Percentiles rank a stretch among this genome's conserved stretches.
Evolutionary conservation across 129 eudicot species (phyloP).

Genomic region (Helichrysum umbraculigerum): DNA sequence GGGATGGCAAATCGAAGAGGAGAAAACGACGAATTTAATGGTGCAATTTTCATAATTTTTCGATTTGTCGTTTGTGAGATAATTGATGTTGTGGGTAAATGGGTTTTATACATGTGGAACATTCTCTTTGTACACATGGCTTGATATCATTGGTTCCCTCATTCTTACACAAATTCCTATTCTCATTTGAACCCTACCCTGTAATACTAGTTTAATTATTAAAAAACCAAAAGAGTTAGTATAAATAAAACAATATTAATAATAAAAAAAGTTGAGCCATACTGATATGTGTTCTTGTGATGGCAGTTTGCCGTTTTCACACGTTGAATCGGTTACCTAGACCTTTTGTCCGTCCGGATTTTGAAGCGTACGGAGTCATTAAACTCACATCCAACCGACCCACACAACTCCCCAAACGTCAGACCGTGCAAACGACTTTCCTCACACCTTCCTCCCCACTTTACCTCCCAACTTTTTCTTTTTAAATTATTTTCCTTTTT

Average conservation of each 20-base stretch:
- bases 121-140: too few relatives aligned
- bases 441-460: constrained; percentile 18
- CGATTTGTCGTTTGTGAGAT: too few relatives aligned
- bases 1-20: too few relatives aligned
- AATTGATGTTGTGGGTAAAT: too few relatives aligned
- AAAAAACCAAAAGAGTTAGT: background rate
- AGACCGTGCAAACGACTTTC: constrained; percentile 13
- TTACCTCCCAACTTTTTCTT: background rate
- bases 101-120: too few relatives aligned
- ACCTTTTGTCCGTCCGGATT: constrained; percentile 28
- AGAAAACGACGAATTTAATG: too few relatives aligned
- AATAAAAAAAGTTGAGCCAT: background rate
- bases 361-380: constrained; percentile 35
- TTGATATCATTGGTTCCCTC: too few relatives aligned
- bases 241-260: too few relatives aligned
- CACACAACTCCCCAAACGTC: constrained; percentile 20
- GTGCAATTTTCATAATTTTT: too few relatives aligned
- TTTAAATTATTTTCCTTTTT: background rate
- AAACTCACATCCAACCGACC: constrained; percentile 13
- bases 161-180: too few relatives aligned
- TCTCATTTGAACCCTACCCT: too few relatives aligned
- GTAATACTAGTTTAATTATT: background rate
- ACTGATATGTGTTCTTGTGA: background rate
- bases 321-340: constrained; percentile 19
- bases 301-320: constrained; percentile 38